Conservation (phyloP, 495 filamentous ascomycete genomes). For the Penicillium cataractarum region DNA sequence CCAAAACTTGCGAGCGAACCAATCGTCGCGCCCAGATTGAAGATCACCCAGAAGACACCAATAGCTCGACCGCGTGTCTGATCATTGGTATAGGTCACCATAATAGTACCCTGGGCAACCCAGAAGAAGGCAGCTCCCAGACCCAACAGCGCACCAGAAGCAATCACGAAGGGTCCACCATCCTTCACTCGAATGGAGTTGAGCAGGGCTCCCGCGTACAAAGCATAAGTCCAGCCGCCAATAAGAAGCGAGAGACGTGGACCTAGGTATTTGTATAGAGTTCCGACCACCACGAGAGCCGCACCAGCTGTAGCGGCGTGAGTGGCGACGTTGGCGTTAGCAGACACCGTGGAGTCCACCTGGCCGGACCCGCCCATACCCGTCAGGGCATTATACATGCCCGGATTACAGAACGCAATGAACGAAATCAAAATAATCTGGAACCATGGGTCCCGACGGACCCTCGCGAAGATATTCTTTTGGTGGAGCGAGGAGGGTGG, state of each 20-base stretch:
- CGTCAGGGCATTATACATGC: conserved; percentile 74
- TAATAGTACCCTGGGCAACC: conserved; percentile 58
- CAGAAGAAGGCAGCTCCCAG: conserved; percentile 54
- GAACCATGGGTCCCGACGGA: conserved; percentile 41
- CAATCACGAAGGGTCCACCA: conserved; percentile 68
- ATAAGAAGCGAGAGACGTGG: conserved; percentile 44
- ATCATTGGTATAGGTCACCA: conserved; percentile 57
- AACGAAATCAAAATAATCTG: conserved; percentile 52
- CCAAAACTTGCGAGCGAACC: conserved; percentile 55
- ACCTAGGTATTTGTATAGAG: conserved; percentile 45
- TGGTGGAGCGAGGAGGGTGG: not conserved
- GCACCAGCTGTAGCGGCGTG: conserved; percentile 44
- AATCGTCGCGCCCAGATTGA: conserved; percentile 55
- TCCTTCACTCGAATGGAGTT: conserved; percentile 56
- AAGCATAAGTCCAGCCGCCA: conserved; percentile 47
- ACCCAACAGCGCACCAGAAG: conserved; percentile 56
- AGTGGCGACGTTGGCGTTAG: conserved; percentile 47
- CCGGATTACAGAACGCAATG: conserved; percentile 84
- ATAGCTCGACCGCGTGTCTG: conserved; percentile 54
- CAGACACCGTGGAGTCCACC: conserved; percentile 43
- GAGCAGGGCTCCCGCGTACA: conserved; percentile 47
- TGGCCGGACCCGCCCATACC: conserved; percentile 61
- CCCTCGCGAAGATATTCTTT: conserved; percentile 16
- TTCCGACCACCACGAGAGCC: conserved; percentile 46
- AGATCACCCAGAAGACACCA: conserved; percentile 57